Evolutionary conservation across 257 asterid genomes (phyloP).

Genomic region (Solanum tarapatanum): DNA sequence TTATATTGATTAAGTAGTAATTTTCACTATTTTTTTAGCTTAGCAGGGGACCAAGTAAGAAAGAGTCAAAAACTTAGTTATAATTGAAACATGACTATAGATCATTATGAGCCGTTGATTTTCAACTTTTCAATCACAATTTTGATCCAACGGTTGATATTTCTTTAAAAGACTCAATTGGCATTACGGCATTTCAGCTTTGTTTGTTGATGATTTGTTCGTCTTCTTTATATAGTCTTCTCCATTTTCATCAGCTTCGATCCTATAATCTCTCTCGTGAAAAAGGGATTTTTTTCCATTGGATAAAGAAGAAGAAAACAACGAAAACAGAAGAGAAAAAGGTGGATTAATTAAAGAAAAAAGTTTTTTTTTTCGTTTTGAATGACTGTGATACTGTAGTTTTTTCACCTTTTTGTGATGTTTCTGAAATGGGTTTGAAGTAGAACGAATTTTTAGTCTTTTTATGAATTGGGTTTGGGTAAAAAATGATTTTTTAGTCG

Average conservation of each 20-base stretch:
- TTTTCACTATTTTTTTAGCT: not conserved
- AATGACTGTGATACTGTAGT: not conserved
- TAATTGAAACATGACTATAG: not conserved
- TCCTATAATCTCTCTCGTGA: not conserved
- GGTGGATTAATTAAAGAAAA: not conserved
- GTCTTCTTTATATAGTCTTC: not conserved
- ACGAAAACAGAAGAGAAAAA: not conserved
- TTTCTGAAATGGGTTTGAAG: not conserved
- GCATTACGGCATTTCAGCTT: not conserved
- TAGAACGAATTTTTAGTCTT: not conserved
- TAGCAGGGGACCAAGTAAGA: not conserved
- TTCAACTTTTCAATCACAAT: not conserved
- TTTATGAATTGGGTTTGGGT: not conserved
- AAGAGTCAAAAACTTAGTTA: not conserved
- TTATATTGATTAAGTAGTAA: not conserved
- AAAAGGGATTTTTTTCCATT: not conserved
- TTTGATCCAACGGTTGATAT: not conserved
- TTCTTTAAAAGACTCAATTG: not conserved
- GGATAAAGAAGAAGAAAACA: not conserved
- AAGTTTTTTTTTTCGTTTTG: not conserved
- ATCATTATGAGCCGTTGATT: not conserved
- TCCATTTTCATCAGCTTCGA: not conserved
- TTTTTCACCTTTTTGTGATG: not conserved
- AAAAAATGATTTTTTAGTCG: not conserved
- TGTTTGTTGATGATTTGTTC: not conserved